Base-by-base conservation (phyloP, 176 grass and related monocot genomes). In the Carex scoparia region DNA sequence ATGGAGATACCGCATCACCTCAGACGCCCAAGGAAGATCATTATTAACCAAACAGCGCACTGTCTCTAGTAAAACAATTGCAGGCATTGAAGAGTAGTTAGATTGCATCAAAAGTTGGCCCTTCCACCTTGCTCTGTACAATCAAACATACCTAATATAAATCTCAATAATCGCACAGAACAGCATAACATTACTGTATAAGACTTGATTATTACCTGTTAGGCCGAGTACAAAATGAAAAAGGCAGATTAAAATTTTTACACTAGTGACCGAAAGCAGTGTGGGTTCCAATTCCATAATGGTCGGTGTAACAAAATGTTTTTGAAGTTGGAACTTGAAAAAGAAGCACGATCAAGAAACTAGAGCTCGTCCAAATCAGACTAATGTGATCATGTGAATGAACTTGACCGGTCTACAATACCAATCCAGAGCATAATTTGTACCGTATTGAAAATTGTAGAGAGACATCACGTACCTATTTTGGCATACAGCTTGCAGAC, bases 31-130 rank as follows among this genome's bases (percentile, higher is more conserved):
- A 28, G 91, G 93, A 80, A 95, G 86, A 53, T 85, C 87, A 79
- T 88, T 87, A 92, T 88, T 93, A 92, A 93, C 86, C 87, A 99
- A 95, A 75, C 93, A 95, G 85, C 85, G 56, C 31, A 91, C 88
- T 84, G 88, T 88, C 87, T 95, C 87, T 59, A 99, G 81, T 81
- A 95, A 92, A 78, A 79, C 82, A 48, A 84, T 81, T 84, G 84
- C 74, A 85, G 90, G 88, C 85, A 84, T 74, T 81, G 87, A 18
- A 84, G 90, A 79, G 71, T 58, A 62, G 84, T 90, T 84, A n/a
- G 87, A 62, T 65, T 86, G 64, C 87, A 90, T 89, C 84, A 94
- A 85, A 87, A 92, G 85, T 85, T 92, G 88, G 57, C 81, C 71
- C 60, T 82, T 84, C 91, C 90, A 95, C 65, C 77, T 68, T 83